Base-by-base conservation (phyloP, 768 basidiomycete genomes). In the Coprinopsis cinerea region DNA sequence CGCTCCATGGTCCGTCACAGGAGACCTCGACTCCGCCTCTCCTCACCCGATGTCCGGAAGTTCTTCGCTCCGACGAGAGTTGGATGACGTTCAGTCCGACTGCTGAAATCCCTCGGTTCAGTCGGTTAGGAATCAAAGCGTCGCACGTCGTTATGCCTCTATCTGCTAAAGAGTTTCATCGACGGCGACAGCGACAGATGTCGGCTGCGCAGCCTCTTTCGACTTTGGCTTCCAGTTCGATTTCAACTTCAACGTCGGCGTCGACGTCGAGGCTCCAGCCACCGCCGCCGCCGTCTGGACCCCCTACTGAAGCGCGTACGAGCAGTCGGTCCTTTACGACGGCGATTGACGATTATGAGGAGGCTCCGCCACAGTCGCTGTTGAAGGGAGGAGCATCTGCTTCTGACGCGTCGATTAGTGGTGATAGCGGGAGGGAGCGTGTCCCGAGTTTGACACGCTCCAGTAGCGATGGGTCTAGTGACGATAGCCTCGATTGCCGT, bases 71-170 rank as follows among this genome's bases (percentile, higher is more conserved):
- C n/a, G 46, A 49, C 28, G 59, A 67, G 17, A 62, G 61, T 2
- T 74, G 73, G 73, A 60, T 72, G 46, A 58, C 68, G n/a, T 27
- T 62, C 25, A 65, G 61, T 37, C 51, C 67, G 0, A 73, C 68
- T 51, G 63, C 58, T 5, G 57, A 54, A 5, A 72, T 65, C 1
- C 75, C 75, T 3, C 64, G 63, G 22, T 77, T 77, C 56, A 63
- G 67, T 26, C 64, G 73, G 3, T 60, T 72, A 27, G 62, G 68
- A 13, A 57, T 76, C 9, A 52, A 63, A 1, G 53, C 62, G 2
- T 50, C 67, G 1, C 53, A 57, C 15, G 68, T 75, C 14, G 64
- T 76, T 6, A 61, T 77, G 30, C 75, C 74, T n/a, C 53, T 74
- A 2, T 62, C 68, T 18, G 69, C 69, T 6, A 64, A 66, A 36